Evolutionary conservation across 768 basidiomycete species (phyloP).

Genomic region (Pulveroboletus sp.): DNA sequence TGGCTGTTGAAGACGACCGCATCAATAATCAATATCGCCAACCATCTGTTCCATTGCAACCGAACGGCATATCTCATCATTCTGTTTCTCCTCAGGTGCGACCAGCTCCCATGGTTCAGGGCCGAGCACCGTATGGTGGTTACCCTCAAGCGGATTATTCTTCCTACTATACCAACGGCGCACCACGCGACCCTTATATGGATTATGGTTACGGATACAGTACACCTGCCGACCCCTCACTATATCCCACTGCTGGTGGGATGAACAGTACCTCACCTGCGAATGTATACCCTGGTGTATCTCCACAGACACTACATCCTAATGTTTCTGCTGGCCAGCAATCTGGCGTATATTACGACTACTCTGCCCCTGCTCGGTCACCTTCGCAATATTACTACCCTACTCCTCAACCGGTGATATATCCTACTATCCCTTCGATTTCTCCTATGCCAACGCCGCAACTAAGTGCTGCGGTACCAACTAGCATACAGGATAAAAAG

Average conservation of each 20-base stretch:
- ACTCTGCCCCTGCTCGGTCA: slow-evolving; percentile 41
- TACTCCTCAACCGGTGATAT: slow-evolving; percentile 53
- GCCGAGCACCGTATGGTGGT: slow-evolving; percentile 42
- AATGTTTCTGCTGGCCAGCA: slow-evolving; percentile 43
- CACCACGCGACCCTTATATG: slow-evolving; percentile 45
- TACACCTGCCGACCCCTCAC: slow-evolving; percentile 42
- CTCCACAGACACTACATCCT: slow-evolving; percentile 40
- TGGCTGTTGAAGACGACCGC: slow-evolving; percentile 55
- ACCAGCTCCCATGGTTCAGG: slow-evolving; percentile 41
- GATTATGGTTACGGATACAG: slow-evolving; percentile 59
- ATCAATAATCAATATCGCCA: slow-evolving; percentile 37
- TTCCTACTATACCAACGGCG: slow-evolving; percentile 50
- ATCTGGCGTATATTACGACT: slow-evolving; percentile 57
- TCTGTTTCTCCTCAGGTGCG: slow-evolving; percentile 36
- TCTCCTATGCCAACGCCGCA: slow-evolving; percentile 54
- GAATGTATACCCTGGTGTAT: slow-evolving; percentile 46
- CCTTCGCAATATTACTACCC: slow-evolving; percentile 61
- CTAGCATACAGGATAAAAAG: slow-evolving; percentile 50
- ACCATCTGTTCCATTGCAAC: slow-evolving; percentile 26
- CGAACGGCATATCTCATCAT: slow-evolving; percentile 27
- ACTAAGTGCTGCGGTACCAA: slow-evolving; percentile 36
- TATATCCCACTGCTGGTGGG: slow-evolving; percentile 46
- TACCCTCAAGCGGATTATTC: slow-evolving; percentile 57
- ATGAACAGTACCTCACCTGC: slow-evolving; percentile 41
- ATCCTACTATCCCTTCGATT: slow-evolving; percentile 46